Evolutionary conservation across 306 rosid genomes (phyloP).

Genomic region (Pterocarpus santalinus): DNA sequence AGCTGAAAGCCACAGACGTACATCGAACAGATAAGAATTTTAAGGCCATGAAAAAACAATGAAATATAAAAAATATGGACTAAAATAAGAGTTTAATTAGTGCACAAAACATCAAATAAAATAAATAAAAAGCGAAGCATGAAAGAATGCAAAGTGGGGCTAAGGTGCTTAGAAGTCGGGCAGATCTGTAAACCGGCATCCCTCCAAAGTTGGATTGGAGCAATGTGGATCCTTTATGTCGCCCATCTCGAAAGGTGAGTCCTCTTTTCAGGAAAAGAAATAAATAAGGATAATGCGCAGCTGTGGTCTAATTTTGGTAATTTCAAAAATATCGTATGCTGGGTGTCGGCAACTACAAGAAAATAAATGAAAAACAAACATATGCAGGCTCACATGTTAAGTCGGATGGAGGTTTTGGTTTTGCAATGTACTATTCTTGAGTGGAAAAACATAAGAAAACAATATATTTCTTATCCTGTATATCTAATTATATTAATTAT

Average conservation of each 20-base stretch:
- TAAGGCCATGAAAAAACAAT: too few species aligned
- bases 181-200: neutral
- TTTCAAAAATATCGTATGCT: too few species aligned
- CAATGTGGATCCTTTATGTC: neutral
- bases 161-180: neutral
- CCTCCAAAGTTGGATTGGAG: neutral
- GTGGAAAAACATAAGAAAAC: neutral
- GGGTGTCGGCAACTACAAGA: too few species aligned
- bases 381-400: neutral
- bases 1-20: constrained; percentile 54
- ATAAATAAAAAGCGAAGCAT: neutral
- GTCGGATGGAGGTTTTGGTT: neutral
- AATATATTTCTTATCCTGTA: neutral
- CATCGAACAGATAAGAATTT: neutral
- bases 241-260: neutral
- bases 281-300: neutral
- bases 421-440: neutral
- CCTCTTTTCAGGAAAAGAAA: neutral
- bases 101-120: neutral
- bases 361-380: too few species aligned
- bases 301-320: neutral
- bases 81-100: too few species aligned
- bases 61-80: too few species aligned
- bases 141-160: neutral
- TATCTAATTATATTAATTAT: too few species aligned